phyloP scores from a whole-genome alignment of 306 rosid species.

The Alnus rubra region DNA sequence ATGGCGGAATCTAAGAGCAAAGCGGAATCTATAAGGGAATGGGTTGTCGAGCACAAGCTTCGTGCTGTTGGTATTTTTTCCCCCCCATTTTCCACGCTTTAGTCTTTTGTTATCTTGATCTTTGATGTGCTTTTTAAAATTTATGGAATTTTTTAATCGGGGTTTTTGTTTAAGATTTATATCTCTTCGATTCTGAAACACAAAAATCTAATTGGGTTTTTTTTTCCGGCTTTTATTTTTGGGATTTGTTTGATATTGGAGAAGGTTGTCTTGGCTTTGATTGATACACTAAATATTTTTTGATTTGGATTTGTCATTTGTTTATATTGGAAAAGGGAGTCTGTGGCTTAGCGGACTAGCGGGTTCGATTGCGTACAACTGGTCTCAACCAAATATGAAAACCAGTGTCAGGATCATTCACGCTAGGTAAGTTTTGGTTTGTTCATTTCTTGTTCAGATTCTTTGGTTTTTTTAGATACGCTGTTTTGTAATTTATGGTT shows the following conservation, averaged over 20 bases:
- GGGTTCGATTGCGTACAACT: conserved; percentile 89
- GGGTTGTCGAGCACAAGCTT: conserved; percentile 88
- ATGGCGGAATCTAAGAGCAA: conserved; percentile 79
- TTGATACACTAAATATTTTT: neutral
- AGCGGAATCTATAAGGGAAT: conserved; percentile 61
- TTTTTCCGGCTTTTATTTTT: neutral
- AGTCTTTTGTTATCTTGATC: neutral
- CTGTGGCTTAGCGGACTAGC: conserved; percentile 87
- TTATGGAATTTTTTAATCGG: neutral
- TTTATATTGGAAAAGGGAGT: conserved; percentile 47
- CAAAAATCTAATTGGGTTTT: neutral
- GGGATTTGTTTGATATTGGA: neutral
- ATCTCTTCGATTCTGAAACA: neutral
- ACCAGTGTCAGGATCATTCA: conserved; percentile 92
- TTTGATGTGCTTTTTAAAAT: neutral
- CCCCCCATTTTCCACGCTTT: neutral
- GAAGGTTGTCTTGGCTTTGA: neutral
- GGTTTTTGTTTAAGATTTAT: neutral
- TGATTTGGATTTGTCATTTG: neutral
- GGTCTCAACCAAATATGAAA: conserved; percentile 97
- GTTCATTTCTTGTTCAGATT: neutral
- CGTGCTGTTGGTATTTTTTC: conserved; percentile 78
- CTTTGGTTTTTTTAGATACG: too few species aligned
- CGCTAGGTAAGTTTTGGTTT: conserved; percentile 53
- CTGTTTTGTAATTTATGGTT: neutral